A percentile compares a stretch with the other conserved stretches of the same genome.
Conservation (phyloP, 83 land plant species). For the Picea abies region DNA sequence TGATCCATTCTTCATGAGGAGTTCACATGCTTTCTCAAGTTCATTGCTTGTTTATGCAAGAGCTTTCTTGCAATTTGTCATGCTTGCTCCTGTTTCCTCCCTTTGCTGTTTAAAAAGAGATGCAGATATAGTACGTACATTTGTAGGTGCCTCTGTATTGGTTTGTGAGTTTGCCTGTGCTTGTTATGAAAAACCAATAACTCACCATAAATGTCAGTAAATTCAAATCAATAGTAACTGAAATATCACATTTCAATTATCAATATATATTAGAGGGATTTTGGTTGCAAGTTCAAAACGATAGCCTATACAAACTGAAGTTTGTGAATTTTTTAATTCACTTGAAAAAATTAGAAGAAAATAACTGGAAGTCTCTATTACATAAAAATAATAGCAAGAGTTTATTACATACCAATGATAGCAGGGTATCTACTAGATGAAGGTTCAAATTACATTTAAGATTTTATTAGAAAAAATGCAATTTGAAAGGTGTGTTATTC, state of each 20-base stretch:
- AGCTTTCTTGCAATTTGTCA: slow-evolving; percentile 99
- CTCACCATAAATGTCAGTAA: slow-evolving; percentile 1
- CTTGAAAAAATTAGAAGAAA: background rate
- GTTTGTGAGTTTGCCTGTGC: background rate
- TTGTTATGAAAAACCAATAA: background rate
- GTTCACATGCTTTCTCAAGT: slow-evolving; percentile 81
- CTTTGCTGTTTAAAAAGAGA: slow-evolving; percentile 86
- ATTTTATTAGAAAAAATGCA: background rate
- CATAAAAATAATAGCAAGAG: background rate
- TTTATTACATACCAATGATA: background rate
- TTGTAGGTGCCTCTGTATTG: background rate
- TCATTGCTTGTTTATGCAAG: slow-evolving; percentile 76
- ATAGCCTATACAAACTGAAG: background rate
- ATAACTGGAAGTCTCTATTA: background rate
- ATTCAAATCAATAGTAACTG: background rate
- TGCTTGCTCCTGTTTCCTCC: slow-evolving; percentile 98
- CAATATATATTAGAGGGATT: background rate
- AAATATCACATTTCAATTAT: background rate
- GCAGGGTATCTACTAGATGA: background rate
- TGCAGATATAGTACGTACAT: slow-evolving; percentile 53
- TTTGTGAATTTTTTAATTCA: background rate
- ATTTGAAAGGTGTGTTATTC: background rate
- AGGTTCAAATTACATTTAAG: background rate
- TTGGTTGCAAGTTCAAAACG: background rate
- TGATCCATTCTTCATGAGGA: slow-evolving; percentile 86